phyloP scores from a whole-genome alignment of 2,329 filamentous ascomycete genomes.

The Aspergillus tubingensis region DNA sequence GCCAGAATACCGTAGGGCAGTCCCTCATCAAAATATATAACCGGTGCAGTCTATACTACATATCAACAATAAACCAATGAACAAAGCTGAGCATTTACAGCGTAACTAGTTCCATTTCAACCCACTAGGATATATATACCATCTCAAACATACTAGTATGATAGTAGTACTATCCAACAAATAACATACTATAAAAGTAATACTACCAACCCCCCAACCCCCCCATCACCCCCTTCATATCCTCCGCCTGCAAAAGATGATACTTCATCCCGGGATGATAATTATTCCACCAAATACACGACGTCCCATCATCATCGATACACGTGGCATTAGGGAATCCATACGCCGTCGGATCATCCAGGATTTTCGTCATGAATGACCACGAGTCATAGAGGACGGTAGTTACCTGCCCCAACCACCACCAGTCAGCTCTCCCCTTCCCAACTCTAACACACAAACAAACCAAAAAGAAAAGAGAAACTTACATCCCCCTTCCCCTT shows the following conservation, averaged over 20 bases:
- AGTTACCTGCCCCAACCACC: conserved; percentile 21
- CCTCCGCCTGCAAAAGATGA: conserved; percentile 31
- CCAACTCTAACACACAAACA: too few relatives aligned
- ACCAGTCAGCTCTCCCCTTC: neutral
- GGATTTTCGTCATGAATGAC: conserved; percentile 32
- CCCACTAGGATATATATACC: neutral
- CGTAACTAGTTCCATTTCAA: too few relatives aligned
- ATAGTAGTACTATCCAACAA: neutral
- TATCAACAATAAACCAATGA: neutral
- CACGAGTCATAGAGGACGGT: conserved; percentile 33
- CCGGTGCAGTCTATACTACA: neutral
- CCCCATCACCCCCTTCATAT: conserved; percentile 30
- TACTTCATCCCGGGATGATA: conserved; percentile 36
- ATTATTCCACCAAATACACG: conserved; percentile 37
- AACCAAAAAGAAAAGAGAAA: neutral
- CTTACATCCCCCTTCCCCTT: conserved; percentile 25
- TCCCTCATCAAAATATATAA: neutral
- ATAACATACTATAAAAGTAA: too few relatives aligned
- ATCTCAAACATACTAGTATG: neutral
- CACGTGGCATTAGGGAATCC: conserved; percentile 32
- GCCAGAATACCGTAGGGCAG: neutral
- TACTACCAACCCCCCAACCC: conserved; percentile 29
- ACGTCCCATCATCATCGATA: conserved; percentile 29
- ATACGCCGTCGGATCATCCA: conserved; percentile 29
- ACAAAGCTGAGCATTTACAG: neutral